Conservation (phyloP, 139 green algal genomes). For the Coccomyxa sp. region DNA sequence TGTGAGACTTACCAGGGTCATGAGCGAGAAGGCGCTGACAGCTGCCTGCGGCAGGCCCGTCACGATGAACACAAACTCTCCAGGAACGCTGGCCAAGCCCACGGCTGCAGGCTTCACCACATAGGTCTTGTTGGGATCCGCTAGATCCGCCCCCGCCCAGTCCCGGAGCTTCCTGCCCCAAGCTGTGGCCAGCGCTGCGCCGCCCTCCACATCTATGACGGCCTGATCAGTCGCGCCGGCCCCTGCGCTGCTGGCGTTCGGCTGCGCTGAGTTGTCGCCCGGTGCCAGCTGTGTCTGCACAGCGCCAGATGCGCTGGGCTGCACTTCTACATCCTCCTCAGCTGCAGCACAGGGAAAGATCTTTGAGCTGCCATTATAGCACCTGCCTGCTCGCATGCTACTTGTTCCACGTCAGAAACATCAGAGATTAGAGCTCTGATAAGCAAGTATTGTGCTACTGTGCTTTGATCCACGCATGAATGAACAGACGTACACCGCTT, state of each 20-base stretch:
- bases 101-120: not conserved
- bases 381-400: too few species aligned
- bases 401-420: too few species aligned
- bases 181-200: not conserved
- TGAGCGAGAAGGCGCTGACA: not conserved
- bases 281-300: not conserved
- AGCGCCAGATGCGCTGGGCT: not conserved
- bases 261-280: not conserved
- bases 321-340: not conserved
- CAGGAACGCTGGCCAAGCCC: too few species aligned
- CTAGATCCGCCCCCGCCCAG: not conserved
- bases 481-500: too few species aligned
- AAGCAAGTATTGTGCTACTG: too few species aligned
- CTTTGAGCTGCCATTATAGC: too few species aligned
- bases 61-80: not conserved
- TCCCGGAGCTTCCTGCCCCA: not conserved
- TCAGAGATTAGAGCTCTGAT: too few species aligned
- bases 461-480: too few species aligned
- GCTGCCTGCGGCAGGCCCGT: not conserved
- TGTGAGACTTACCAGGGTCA: not conserved
- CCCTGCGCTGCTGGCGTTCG: not conserved
- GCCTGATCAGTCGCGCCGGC: not conserved
- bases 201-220: not conserved
- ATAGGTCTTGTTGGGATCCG: not conserved
- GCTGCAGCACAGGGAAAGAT: too few species aligned